Conservation (phyloP, 192 early-diverging fungal genomes). For the Backusella mclennaniae region DNA sequence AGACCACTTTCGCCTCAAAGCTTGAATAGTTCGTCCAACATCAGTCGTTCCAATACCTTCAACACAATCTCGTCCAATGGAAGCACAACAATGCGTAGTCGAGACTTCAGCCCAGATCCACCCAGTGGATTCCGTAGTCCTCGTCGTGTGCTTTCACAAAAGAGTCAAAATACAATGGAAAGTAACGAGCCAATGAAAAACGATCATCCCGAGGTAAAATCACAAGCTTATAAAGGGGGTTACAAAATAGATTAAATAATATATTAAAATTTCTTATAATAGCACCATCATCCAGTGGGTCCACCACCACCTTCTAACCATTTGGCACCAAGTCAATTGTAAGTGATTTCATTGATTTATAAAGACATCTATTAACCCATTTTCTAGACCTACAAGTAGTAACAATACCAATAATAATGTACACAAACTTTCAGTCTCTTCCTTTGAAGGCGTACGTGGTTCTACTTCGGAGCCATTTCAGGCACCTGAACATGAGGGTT, state of each 20-base stretch:
- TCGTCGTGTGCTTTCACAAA: conserved; percentile 6
- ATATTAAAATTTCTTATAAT: neutral
- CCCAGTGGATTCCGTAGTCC: conserved; percentile 1
- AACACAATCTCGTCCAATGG: conserved; percentile 20
- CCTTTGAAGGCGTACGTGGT: neutral
- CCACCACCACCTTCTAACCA: neutral
- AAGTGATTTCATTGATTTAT: neutral
- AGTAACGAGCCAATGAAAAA: conserved; percentile 1
- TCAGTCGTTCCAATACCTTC: conserved; percentile 35
- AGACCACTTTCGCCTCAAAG: conserved; percentile 27
- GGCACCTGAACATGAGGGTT: conserved; percentile 58
- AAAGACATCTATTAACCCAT: neutral
- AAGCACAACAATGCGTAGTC: conserved; percentile 3
- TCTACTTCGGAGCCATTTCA: conserved; percentile 19
- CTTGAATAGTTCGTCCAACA: conserved; percentile 13
- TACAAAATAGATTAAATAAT: conserved; percentile 4
- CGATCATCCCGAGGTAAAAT: neutral
- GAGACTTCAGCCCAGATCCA: conserved; percentile 9
- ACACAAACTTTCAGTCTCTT: conserved; percentile 21
- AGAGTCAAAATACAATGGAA: conserved; percentile 10
- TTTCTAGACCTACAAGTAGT: neutral
- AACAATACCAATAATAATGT: neutral
- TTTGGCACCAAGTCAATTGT: neutral
- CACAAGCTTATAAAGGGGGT: neutral
- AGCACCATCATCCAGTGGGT: neutral